These are phyloP conservation scores for Furcasterigmium furcatum DNA, from an alignment of 2,329 filamentous ascomycete species.

Conservation along the genomic window DNA sequence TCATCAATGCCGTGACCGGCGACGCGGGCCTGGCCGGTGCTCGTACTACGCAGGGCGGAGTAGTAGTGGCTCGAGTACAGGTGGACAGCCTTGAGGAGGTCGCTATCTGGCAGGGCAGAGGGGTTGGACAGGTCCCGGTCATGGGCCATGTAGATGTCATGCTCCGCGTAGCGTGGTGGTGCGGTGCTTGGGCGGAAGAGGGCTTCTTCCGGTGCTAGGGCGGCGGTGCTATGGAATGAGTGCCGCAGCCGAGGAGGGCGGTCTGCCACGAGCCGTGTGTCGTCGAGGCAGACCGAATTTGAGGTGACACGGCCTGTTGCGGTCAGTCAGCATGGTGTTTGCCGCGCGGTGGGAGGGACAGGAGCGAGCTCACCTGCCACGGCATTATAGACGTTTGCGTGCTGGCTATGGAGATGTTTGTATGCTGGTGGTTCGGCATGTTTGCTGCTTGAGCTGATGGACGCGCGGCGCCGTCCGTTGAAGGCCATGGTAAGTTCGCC, in stretches of 20 bases:
- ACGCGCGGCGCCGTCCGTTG: too few species aligned
- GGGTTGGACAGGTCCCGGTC: slow-evolving; percentile 48
- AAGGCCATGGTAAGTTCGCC: too few species aligned
- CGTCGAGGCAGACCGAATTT: background rate
- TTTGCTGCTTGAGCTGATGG: too few species aligned
- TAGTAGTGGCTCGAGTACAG: slow-evolving; percentile 67
- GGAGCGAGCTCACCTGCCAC: slow-evolving; percentile 57
- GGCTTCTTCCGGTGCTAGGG: slow-evolving; percentile 65
- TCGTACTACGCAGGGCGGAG: slow-evolving; percentile 29
- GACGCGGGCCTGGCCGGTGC: slow-evolving; percentile 8
- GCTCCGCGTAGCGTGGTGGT: slow-evolving; percentile 65
- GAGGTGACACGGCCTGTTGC: slow-evolving; percentile 8
- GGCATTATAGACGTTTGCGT: slow-evolving; percentile 66
- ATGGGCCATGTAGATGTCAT: slow-evolving; percentile 68
- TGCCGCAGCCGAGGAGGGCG: slow-evolving; percentile 13
- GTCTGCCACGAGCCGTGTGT: background rate
- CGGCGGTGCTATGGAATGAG: slow-evolving; percentile 24
- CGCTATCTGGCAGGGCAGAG: slow-evolving; percentile 60
- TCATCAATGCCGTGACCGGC: slow-evolving; percentile 37
- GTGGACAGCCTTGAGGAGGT: slow-evolving; percentile 68
- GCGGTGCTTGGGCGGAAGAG: slow-evolving; percentile 65
- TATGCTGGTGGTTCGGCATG: slow-evolving; percentile 15
- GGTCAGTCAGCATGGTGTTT: background rate
- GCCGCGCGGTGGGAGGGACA: background rate
- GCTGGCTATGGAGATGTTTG: slow-evolving; percentile 15